Evolutionary conservation across 495 filamentous ascomycete species (phyloP), one percentile per base, ranked within the genome.

Genomic region (Penicillium tannophilum): DNA sequence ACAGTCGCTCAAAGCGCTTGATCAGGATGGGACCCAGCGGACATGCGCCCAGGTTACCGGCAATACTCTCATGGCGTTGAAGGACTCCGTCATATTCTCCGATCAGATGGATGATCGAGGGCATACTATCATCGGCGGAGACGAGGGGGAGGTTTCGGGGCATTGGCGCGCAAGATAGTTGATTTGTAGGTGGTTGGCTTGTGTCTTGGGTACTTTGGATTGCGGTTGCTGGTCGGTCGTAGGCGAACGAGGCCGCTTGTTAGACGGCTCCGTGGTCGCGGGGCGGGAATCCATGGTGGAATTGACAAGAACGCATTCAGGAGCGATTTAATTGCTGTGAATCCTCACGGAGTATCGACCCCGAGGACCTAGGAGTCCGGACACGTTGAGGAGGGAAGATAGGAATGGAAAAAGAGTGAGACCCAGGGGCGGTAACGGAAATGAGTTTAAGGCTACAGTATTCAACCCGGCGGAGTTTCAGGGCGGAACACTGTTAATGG

Each of bases 61-160:
- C 91, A 54, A 96, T 85, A 64, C 88, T 91, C 73, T 96, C 91
- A 68, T 93, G 88, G 35, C 91, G 85, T 58, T 90, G 88, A 20
- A 96, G 78, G 19, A 95, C 89, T 45, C 88, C 90, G 60, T 90
- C 89, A 68, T 94, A 96, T 64, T 92, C 86, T 63, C 81, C 81
- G 62, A 96, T 84, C 56, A 92, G 79, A 36, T 80, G 74, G 28
- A 93, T 76, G 47, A 88, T 82, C 55, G 78, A 77, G 42, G 86
- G 82, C 60, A 89, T 80, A 36, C 72, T 79, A 62, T 88, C 85
- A 24, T 87, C 80, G 54, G 73, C 69, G 39, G 82, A 80, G 58
- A 88, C 79, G 41, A 88, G 78, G 28, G 86, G 84, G 1, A 89
- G 78, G 62, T 85, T 83, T 85, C 80, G 2, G 79, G 74, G 52